A percentile compares a stretch with the other conserved stretches of the same genome.
phyloP scores from a whole-genome alignment of 2,329 filamentous ascomycete species.

The Scedosporium aurantiacum region DNA sequence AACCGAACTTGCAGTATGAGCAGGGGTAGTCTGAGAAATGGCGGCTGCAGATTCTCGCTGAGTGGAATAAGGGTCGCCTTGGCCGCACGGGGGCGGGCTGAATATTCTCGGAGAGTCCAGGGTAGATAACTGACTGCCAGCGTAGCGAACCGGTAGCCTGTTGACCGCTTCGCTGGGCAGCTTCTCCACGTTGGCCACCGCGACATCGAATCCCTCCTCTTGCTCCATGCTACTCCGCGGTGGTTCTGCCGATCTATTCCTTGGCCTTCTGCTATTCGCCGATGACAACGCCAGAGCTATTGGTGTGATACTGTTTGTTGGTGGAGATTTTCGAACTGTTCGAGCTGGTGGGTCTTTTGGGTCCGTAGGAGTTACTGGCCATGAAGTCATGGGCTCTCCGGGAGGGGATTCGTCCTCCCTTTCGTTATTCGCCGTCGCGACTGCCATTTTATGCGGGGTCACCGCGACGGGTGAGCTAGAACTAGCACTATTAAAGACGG shows the following conservation, averaged over 20 bases:
- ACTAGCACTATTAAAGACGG: neutral
- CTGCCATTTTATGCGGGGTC: neutral
- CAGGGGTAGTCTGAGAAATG: neutral
- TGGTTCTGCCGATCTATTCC: slow-evolving; percentile 1
- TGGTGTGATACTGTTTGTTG: neutral
- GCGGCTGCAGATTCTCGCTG: neutral
- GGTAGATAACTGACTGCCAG: neutral
- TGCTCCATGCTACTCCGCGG: slow-evolving; percentile 5
- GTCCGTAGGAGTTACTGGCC: too few relatives aligned
- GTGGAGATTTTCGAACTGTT: neutral
- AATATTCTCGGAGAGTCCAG: neutral
- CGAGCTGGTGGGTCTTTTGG: too few relatives aligned
- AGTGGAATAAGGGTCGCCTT: slow-evolving; percentile 7
- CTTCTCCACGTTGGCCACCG: slow-evolving; percentile 19
- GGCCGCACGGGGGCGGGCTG: slow-evolving; percentile 15
- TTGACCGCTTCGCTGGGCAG: slow-evolving; percentile 14
- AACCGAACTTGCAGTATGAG: neutral
- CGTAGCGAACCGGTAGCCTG: neutral
- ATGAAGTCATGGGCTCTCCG: too few relatives aligned
- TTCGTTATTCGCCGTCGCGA: too few relatives aligned
- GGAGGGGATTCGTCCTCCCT: too few relatives aligned
- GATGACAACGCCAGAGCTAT: neutral
- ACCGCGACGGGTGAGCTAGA: neutral
- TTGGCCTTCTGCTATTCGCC: slow-evolving; percentile 19
- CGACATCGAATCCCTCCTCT: slow-evolving; percentile 27